Percentiles rank a stretch among this genome's conserved stretches.
Conservation (phyloP, 305 asterid species). For the Fraxinus greggii region DNA sequence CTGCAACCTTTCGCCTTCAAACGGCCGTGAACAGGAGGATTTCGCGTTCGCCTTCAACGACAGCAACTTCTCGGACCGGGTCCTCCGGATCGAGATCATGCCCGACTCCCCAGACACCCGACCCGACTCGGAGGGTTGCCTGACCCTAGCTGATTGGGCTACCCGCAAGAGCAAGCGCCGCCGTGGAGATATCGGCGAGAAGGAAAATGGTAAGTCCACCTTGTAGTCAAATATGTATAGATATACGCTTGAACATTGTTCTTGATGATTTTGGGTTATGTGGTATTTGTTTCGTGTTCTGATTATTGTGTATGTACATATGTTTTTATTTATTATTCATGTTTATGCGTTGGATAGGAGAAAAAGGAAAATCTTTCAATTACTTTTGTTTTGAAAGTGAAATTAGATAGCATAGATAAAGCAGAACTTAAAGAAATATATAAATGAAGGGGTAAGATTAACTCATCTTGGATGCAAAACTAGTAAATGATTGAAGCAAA, state of each 20-base stretch:
- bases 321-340: background rate
- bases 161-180: constrained; percentile 81
- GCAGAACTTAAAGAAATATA: background rate
- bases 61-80: constrained; percentile 85
- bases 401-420: background rate
- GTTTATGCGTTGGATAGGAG: no score
- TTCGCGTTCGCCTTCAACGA: constrained; percentile 94
- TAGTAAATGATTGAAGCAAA: background rate
- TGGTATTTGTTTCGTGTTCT: background rate
- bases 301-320: background rate
- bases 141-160: constrained; percentile 88
- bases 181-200: constrained; percentile 58
- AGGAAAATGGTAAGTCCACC: constrained; percentile 51
- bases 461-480: background rate
- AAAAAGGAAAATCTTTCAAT: no score
- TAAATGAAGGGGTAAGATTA: background rate
- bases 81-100: constrained; percentile 76
- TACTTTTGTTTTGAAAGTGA: background rate
- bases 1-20: constrained; percentile 41
- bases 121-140: constrained; percentile 45
- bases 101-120: constrained; percentile 50
- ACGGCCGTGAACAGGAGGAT: constrained; percentile 49
- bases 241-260: background rate
- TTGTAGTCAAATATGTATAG: background rate
- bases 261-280: background rate